Base-by-base conservation (phyloP, 306 rosid genomes). In the Vigna unguiculata region DNA sequence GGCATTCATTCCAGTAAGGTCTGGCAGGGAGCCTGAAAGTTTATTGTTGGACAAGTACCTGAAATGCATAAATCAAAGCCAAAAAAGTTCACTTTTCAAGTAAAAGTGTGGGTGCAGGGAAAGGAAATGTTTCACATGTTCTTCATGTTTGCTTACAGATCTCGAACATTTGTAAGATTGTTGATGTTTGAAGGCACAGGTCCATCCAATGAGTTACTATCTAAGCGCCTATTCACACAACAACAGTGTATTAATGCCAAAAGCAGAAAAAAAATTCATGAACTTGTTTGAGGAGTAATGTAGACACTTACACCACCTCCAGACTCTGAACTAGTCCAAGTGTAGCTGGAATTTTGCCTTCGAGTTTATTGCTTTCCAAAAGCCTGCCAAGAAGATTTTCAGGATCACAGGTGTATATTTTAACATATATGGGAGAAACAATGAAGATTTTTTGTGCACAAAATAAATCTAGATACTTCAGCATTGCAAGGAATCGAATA, bases 41-140 rank as follows among this genome's bases (percentile, higher is more conserved):
- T 80, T 63, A 55, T 89, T 89, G 73, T 87, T 85, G 69, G 90
- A 89, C 85, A 87, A 80, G 76, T 12, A 40, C 87, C 91, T 89
- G 71, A 61, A 71, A 58, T 62, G 43, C 76, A 59, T 43, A 46
- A 54, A 82, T 12, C 25, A 22, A 47, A 59, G 20, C 20, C 13
- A 78, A 78, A 57, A 64, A 45, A 36, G 14, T 30, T 75, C 51
- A 75, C 21, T 47, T 74, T 74, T 63, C 48, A 4, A 47, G 41
- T 74, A 82, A 59, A 3, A 52, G 3, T 14, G 32, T 41, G 41
- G 51, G 20, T 13, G 4, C 22, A 32, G 54, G 4, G 2, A n/a
- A 14, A 34, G 2, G 17, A 43, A 30, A 53, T 63, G 62, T 69
- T 63, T 78, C 49, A 21, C 0, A 24, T 7, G 71, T 22, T 40